Percentiles rank a stretch among this genome's conserved stretches.
Evolutionary conservation across 441 rosid genomes (phyloP).

Genomic region (Populus hybrid): DNA sequence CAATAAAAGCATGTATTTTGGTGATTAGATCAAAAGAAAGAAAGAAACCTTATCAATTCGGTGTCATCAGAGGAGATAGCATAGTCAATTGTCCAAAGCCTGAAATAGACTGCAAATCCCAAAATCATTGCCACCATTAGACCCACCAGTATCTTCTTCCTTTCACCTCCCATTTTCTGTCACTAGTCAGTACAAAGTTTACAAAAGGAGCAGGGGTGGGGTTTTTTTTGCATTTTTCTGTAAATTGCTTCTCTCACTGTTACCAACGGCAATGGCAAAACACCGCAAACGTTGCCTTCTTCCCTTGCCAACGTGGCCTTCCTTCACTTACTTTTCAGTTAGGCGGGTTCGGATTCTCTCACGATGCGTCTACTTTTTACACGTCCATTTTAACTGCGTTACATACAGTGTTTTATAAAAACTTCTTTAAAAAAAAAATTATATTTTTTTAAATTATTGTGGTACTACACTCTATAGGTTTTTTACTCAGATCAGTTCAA

Average conservation of each 20-base stretch:
- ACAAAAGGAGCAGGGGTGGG: not conserved
- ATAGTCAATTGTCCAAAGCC: constrained; percentile 88
- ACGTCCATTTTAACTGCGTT: too few species aligned
- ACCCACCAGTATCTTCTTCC: constrained; percentile 50
- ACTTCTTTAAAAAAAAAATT: too few species aligned
- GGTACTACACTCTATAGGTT: too few species aligned
- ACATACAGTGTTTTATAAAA: too few species aligned
- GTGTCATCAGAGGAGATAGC: constrained; percentile 64
- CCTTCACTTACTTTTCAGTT: not conserved
- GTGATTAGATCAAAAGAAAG: not conserved
- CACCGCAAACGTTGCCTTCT: not conserved
- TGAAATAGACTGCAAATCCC: constrained; percentile 69
- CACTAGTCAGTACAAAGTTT: not conserved
- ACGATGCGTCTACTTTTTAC: too few species aligned
- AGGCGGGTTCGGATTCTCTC: not conserved
- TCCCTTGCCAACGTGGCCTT: too few species aligned
- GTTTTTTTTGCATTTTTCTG: not conserved
- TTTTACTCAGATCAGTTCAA: too few species aligned
- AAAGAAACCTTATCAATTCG: constrained; percentile 62
- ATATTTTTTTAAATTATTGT: too few species aligned
- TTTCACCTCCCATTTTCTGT: constrained; percentile 44
- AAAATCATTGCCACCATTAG: constrained; percentile 57
- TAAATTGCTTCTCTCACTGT: not conserved
- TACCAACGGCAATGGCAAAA: not conserved
- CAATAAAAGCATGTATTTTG: not conserved